Evolutionary conservation across 345 rosid species (phyloP).

Genomic region (Lumnitzera racemosa): DNA sequence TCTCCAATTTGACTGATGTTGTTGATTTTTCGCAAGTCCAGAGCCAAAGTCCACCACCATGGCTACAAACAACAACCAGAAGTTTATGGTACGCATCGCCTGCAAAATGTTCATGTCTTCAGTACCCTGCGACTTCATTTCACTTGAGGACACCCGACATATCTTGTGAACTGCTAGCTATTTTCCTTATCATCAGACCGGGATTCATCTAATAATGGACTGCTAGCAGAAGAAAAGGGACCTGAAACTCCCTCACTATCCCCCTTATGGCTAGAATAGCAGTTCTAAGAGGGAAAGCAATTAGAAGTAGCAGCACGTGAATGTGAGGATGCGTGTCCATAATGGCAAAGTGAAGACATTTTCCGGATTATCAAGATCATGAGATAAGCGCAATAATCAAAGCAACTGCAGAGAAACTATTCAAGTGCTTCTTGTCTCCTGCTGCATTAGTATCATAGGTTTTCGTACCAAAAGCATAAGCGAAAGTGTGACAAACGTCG

Average conservation of each 20-base stretch:
- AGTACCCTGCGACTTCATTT: slow-evolving; percentile 5
- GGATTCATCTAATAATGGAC: slow-evolving; percentile 2
- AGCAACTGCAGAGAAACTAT: slow-evolving; percentile 62
- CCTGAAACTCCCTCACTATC: slow-evolving; percentile 17
- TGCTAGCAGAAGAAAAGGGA: slow-evolving; percentile 19
- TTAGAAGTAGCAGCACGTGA: slow-evolving; percentile 41
- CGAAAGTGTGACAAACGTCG: slow-evolving; percentile 49
- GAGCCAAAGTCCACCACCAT: slow-evolving; percentile 76
- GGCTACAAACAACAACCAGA: slow-evolving; percentile 71
- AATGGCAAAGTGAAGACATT: slow-evolving; percentile 41
- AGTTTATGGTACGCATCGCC: slow-evolving; percentile 42
- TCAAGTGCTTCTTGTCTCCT: slow-evolving; percentile 62
- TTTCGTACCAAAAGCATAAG: slow-evolving; percentile 59
- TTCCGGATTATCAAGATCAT: slow-evolving; percentile 44
- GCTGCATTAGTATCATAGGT: slow-evolving; percentile 35
- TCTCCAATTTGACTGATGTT: slow-evolving; percentile 79
- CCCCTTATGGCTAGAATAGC: slow-evolving; percentile 47
- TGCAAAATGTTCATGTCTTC: slow-evolving; percentile 40
- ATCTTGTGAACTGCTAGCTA: slow-evolving; percentile 16
- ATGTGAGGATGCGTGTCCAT: slow-evolving; percentile 37
- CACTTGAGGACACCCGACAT: slow-evolving; percentile 10
- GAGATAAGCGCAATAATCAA: slow-evolving; percentile 65
- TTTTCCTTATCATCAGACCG: slow-evolving; percentile 13
- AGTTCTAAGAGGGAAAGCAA: slow-evolving; percentile 48
- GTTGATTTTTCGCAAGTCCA: slow-evolving; percentile 63